Percentiles rank a stretch among this genome's conserved stretches.
phyloP scores from a whole-genome alignment of 2,329 filamentous ascomycete genomes.

The Hymenoscyphus scutula region DNA sequence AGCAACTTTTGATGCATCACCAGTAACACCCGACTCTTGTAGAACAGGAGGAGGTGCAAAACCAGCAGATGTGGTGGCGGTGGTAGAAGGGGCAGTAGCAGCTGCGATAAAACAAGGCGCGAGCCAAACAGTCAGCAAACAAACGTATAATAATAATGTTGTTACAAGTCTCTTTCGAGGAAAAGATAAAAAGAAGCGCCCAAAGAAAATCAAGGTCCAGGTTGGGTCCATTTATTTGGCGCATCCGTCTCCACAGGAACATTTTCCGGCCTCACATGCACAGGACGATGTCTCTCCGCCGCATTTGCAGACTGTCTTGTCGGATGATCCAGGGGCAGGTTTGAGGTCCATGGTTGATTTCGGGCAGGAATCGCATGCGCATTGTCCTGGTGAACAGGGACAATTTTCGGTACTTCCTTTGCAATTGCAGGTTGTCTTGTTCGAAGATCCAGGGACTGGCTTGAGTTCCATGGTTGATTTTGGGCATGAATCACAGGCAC shows the following conservation, averaged over 20 bases:
- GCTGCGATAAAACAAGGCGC: slow-evolving; percentile 22
- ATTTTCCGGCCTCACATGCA: slow-evolving; percentile 38
- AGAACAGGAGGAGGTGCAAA: slow-evolving; percentile 14
- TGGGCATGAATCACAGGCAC: slow-evolving; percentile 41
- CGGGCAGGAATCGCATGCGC: slow-evolving; percentile 41
- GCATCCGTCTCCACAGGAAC: slow-evolving; percentile 34
- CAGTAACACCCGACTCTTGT: slow-evolving; percentile 21
- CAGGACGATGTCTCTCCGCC: slow-evolving; percentile 39
- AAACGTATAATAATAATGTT: slow-evolving; percentile 1
- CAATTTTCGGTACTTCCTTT: background rate
- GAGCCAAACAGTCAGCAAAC: slow-evolving; percentile 25
- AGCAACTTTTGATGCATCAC: slow-evolving; percentile 16
- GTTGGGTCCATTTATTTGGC: background rate
- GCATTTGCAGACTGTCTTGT: slow-evolving; percentile 42
- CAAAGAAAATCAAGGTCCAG: background rate
- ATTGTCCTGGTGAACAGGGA: slow-evolving; percentile 34
- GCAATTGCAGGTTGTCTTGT: slow-evolving; percentile 29
- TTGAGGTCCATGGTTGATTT: slow-evolving; percentile 41
- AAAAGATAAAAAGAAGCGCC: background rate
- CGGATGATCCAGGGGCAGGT: slow-evolving; percentile 29
- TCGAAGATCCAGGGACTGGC: slow-evolving; percentile 28
- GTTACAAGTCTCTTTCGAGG: background rate
- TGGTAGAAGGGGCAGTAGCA: slow-evolving; percentile 25
- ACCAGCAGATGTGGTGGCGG: slow-evolving; percentile 22
- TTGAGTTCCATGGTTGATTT: slow-evolving; percentile 41